phyloP scores from a whole-genome alignment of 1,284 basidiomycete species.

The Inonotus obliquus region DNA sequence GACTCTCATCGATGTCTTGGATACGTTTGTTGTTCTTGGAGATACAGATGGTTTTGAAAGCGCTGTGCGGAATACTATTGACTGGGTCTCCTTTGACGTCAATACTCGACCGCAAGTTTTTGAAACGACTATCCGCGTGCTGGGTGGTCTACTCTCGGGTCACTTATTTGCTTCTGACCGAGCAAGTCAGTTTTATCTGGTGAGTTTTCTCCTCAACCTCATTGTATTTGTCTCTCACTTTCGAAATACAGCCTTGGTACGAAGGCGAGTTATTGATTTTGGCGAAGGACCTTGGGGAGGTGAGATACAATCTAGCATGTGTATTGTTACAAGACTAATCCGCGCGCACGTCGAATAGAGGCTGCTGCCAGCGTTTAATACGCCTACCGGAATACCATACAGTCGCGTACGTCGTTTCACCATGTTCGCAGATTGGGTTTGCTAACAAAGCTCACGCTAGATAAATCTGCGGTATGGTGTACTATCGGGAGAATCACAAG shows the following conservation, averaged over 20 bases:
- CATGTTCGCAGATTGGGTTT: not conserved
- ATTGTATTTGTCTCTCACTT: not conserved
- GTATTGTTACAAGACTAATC: not conserved
- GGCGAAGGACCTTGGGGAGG: conserved; percentile 75
- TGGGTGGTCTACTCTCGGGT: conserved; percentile 85
- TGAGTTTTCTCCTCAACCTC: not conserved
- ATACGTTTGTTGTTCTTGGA: conserved; percentile 75
- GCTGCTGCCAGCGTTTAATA: conserved; percentile 83
- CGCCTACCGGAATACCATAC: conserved; percentile 84
- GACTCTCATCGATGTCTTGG: conserved; percentile 78
- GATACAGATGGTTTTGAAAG: conserved; percentile 70
- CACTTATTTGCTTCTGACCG: conserved; percentile 74
- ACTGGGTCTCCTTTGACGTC: conserved; percentile 81
- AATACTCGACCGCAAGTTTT: conserved; percentile 91
- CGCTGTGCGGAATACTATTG: conserved; percentile 70
- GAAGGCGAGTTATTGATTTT: conserved; percentile 68
- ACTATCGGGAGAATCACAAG: conserved; percentile 60
- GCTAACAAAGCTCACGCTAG: conserved; percentile 31
- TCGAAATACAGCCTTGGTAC: conserved; percentile 51
- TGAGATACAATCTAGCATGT: not conserved
- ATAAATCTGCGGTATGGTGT: conserved; percentile 75
- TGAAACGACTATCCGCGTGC: conserved; percentile 84
- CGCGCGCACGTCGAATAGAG: conserved; percentile 33
- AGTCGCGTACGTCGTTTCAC: conserved; percentile 57
- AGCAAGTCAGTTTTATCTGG: conserved; percentile 59